phyloP scores from a whole-genome alignment of 768 basidiomycete species.

The Trametes gibbosa region DNA sequence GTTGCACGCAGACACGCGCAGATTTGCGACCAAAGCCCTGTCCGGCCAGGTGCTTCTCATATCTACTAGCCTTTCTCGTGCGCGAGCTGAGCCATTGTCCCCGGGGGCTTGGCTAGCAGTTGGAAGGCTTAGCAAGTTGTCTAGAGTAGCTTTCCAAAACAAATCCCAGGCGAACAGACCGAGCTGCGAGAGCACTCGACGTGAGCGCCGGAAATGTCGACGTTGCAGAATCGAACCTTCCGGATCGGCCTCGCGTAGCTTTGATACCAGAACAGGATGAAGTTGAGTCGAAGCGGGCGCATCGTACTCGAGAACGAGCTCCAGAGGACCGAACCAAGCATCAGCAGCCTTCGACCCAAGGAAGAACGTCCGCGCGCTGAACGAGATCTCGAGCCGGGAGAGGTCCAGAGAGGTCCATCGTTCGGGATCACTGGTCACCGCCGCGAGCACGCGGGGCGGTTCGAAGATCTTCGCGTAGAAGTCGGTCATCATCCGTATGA shows the following conservation, averaged over 20 bases:
- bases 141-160: slow-evolving; percentile 57
- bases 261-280: slow-evolving; percentile 39
- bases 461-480: slow-evolving; percentile 34
- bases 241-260: slow-evolving; percentile 44
- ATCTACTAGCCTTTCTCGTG: background rate
- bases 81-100: slow-evolving; percentile 23
- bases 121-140: slow-evolving; percentile 38
- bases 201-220: slow-evolving; percentile 47
- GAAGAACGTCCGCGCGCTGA: slow-evolving; percentile 12
- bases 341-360: background rate
- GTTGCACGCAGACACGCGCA: slow-evolving; percentile 58
- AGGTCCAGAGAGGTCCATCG: slow-evolving; percentile 14
- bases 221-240: slow-evolving; percentile 38
- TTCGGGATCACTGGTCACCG: slow-evolving; percentile 8
- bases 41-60: slow-evolving; percentile 54
- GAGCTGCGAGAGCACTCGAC: slow-evolving; percentile 47
- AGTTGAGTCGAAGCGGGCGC: slow-evolving; percentile 18
- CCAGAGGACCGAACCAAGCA: slow-evolving; percentile 4
- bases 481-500: slow-evolving; percentile 44
- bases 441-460: slow-evolving; percentile 7
- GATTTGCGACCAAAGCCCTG: slow-evolving; percentile 59
- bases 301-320: slow-evolving; percentile 53
- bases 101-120: background rate
- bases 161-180: slow-evolving; percentile 71
- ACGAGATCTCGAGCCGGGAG: slow-evolving; percentile 4